Evolutionary conservation across 306 rosid species (phyloP).

Genomic region (Glycine latifolia): DNA sequence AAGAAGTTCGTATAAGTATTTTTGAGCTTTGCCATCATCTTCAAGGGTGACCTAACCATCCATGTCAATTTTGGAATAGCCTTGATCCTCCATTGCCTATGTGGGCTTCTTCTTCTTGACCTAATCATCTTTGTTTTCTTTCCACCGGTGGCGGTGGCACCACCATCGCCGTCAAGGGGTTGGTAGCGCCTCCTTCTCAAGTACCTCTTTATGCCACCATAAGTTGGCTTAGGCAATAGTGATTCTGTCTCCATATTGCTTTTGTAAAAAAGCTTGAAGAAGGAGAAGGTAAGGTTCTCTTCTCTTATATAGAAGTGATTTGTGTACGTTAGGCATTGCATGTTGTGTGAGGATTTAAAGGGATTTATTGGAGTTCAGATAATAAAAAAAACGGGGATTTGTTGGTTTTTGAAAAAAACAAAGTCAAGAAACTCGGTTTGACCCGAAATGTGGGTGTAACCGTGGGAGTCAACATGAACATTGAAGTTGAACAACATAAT

Average conservation of each 20-base stretch:
- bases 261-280: no score
- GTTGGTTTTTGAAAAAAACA: no score
- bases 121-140: slow-evolving; percentile 43
- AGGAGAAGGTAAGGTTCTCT: no score
- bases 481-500: no score
- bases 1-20: slow-evolving; percentile 56
- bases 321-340: no score
- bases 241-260: slow-evolving; percentile 49
- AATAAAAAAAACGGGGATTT: no score
- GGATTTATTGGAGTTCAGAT: no score
- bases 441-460: no score
- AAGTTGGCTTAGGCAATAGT: slow-evolving; percentile 50
- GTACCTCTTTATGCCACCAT: slow-evolving; percentile 46
- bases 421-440: no score
- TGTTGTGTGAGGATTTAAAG: no score
- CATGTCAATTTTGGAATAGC: slow-evolving; percentile 52
- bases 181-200: slow-evolving; percentile 55
- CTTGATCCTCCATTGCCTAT: slow-evolving; percentile 53
- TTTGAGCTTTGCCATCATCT: slow-evolving; percentile 57
- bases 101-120: slow-evolving; percentile 37
- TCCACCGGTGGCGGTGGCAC: neutral
- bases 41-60: slow-evolving; percentile 55
- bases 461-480: no score
- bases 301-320: no score
- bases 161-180: slow-evolving; percentile 36